A percentile compares a stretch with the other conserved stretches of the same genome.
phyloP scores from a whole-genome alignment of 768 basidiomycete genomes.

The Amanita pallidorosea region DNA sequence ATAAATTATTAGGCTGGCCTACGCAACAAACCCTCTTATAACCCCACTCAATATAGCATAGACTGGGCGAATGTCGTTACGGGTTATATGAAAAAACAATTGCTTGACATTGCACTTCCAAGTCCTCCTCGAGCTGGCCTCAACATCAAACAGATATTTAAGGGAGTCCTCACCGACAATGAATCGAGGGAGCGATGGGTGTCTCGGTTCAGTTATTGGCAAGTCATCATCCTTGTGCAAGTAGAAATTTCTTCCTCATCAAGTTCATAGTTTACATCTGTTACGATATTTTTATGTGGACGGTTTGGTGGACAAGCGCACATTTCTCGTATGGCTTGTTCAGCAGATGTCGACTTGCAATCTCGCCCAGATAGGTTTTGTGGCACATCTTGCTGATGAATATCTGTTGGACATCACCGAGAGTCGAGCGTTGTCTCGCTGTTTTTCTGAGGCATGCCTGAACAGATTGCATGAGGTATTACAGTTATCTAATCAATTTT shows the following conservation, averaged over 20 bases:
- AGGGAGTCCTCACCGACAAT: constrained; percentile 63
- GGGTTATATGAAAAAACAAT: constrained; percentile 73
- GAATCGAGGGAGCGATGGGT: constrained; percentile 70
- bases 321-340: constrained; percentile 72
- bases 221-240: constrained; percentile 8
- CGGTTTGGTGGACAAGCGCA: constrained; percentile 68
- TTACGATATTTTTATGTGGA: constrained; percentile 72
- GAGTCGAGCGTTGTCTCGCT: constrained; percentile 58
- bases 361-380: constrained; percentile 71
- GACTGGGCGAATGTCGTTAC: constrained; percentile 82
- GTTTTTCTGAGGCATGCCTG: constrained; percentile 64
- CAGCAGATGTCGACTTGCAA: constrained; percentile 71
- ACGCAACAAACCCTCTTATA: constrained; percentile 69
- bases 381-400: constrained; percentile 68
- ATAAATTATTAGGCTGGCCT: constrained; percentile 44
- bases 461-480: constrained; percentile 55
- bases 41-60: constrained; percentile 72
- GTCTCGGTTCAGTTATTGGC: constrained; percentile 75
- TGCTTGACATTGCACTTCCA: constrained; percentile 69
- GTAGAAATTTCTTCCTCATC: background rate
- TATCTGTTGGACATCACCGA: constrained; percentile 61
- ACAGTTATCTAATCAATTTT: background rate
- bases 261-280: constrained; percentile 44
- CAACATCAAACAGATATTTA: constrained; percentile 79
- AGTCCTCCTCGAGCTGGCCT: constrained; percentile 66